Base-by-base conservation (phyloP, 2,329 filamentous ascomycete genomes). In the Xylariaceae sp. region DNA sequence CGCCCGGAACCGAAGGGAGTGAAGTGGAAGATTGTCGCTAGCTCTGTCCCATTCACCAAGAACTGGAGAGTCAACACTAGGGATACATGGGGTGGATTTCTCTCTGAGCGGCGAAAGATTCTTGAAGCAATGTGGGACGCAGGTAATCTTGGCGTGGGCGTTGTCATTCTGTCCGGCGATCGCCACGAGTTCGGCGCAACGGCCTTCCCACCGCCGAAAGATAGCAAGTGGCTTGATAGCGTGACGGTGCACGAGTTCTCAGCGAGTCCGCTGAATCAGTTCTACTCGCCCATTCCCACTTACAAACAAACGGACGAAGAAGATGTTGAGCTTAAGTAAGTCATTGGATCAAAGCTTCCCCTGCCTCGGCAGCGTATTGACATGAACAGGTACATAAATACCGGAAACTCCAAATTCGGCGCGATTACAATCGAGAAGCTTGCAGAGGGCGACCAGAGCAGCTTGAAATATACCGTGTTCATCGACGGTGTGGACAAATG, bases 121-220 rank as follows among this genome's bases (percentile, higher is more conserved):
- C 86, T 99, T 14, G 89, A 96, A 71, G 90, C 91, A 2, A 96
- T 97, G 84, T 98, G 95, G 92, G 88, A 90, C 59, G 87, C 89
- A 0, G 88, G 90, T n/a, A 77, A 84, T 1, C 83, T 85, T 4
- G 89, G 90, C 6, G 78, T 89, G 5, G 90, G 93, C 20, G 87
- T 98, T 7, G 81, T 96, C 2, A 79, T 98, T 12, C 79, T 99
- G 10, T 95, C 89, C 16, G 95, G 95, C 0, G 95, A 99, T 69
- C 82, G 95, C n/a, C 95, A 99, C 70, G 95, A 99, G 73, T 98
- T 98, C 72, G 95, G 90, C 1, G 93, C 93, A 0, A 98, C 93
- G 0, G 86, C 88, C 47, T 89, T 89, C 75, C 88, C 80, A 16
- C 86, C 82, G n/a, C 85, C 80, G 59, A 78, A 64, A 50, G 80